phyloP scores from a whole-genome alignment of 1,284 basidiomycete species.

The Ustilago bromivora region DNA sequence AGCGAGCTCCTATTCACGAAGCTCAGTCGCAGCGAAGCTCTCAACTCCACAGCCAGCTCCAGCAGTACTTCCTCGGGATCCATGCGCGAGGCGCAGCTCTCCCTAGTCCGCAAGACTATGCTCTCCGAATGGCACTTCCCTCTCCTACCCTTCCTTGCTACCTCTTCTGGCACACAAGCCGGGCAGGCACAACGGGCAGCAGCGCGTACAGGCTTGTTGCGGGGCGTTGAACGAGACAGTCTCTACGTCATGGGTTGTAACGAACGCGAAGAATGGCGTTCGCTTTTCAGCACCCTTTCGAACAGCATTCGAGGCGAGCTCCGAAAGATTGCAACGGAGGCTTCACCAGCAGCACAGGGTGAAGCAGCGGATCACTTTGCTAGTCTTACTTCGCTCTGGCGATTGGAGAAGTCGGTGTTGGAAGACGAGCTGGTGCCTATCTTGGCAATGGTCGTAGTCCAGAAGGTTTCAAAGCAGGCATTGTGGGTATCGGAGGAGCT shows the following conservation, averaged over 20 bases:
- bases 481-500: constrained; percentile 27
- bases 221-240: constrained; percentile 34
- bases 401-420: constrained; percentile 39
- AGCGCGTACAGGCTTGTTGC: constrained; percentile 31
- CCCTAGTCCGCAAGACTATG: constrained; percentile 44
- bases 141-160: constrained; percentile 27
- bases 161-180: not conserved
- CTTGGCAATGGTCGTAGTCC: constrained; percentile 26
- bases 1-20: constrained; percentile 26
- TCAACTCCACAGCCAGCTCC: constrained; percentile 32
- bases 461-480: constrained; percentile 22
- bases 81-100: constrained; percentile 33
- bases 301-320: constrained; percentile 16
- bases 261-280: constrained; percentile 44
- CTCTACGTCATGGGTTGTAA: constrained; percentile 34
- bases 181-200: constrained; percentile 13
- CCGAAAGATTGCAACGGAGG: constrained; percentile 1
- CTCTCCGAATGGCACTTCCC: constrained; percentile 41
- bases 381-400: constrained; percentile 39
- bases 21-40: constrained; percentile 29
- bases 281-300: constrained; percentile 33
- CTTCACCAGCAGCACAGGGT: not conserved
- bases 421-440: constrained; percentile 30
- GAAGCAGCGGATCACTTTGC: constrained; percentile 28
- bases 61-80: constrained; percentile 24